Percentiles rank a stretch among this genome's conserved stretches.
phyloP scores from a whole-genome alignment of 2,329 filamentous ascomycete species.

The Neonectria ditissima region DNA sequence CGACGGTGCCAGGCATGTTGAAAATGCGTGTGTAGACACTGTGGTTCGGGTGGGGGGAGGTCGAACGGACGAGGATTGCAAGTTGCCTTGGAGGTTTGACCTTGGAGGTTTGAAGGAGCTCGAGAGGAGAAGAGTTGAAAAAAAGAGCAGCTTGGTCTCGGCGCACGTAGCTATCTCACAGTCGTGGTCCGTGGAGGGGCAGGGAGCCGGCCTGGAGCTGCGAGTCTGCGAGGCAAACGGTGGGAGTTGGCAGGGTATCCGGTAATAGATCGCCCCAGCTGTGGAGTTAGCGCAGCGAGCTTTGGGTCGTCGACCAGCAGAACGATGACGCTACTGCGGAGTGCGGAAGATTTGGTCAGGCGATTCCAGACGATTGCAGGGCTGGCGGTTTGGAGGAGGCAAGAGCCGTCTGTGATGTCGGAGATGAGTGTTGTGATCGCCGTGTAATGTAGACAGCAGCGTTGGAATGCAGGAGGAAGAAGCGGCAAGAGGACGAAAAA shows the following conservation, averaged over 20 bases:
- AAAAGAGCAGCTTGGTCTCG: conserved; percentile 28
- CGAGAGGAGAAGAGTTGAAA: conserved; percentile 4
- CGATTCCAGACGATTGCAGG: conserved; percentile 39
- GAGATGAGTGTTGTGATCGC: conserved; percentile 1
- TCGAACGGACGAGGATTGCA: not conserved
- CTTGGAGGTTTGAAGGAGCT: not conserved
- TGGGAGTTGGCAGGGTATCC: conserved; percentile 34
- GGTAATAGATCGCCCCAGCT: conserved; percentile 37
- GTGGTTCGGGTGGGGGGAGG: not conserved
- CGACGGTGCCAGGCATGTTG: conserved; percentile 53
- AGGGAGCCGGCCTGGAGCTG: conserved; percentile 38
- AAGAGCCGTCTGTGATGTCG: conserved; percentile 27
- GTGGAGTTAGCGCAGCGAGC: conserved; percentile 45
- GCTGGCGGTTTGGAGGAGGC: conserved; percentile 27
- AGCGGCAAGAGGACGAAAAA: not conserved
- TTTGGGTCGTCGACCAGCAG: conserved; percentile 37
- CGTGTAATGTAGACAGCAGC: not conserved
- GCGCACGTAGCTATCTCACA: conserved; percentile 35
- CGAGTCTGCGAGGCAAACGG: conserved; percentile 28
- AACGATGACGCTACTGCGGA: conserved; percentile 46
- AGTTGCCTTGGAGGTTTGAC: conserved; percentile 1
- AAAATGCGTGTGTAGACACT: conserved; percentile 1
- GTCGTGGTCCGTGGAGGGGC: conserved; percentile 44
- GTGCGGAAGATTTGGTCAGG: conserved; percentile 41
- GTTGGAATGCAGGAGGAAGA: not conserved